Evolutionary conservation across 192 early-diverging fungal genomes (phyloP), one percentile per base, ranked within the genome.

Genomic region (Rhizoclosmatium sp.): DNA sequence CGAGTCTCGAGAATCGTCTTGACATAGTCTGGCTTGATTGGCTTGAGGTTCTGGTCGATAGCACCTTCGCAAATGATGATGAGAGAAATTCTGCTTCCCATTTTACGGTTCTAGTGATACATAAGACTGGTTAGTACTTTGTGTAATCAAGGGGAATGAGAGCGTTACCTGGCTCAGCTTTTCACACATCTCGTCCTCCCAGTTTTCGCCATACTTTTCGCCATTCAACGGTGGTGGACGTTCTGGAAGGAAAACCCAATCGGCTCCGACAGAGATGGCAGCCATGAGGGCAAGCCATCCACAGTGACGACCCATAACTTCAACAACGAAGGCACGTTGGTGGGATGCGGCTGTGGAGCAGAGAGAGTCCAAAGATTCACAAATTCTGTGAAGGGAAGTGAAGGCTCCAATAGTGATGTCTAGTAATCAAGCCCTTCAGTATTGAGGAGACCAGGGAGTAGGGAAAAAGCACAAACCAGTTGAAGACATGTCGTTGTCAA

Each of bases 271-370:
- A 60, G 95, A 94, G 44, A 93, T 94, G n/a, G 81, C 84, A 56
- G 82, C 78, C 82, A 84, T 81, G 0, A 84, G 85, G 40, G 93
- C 94, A 46, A 96, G 83, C 97, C 97, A 99, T 21, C 97, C 97
- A 81, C 97, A 99, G 80, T 98, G 95, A 56, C 97, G 91, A 9
- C 96, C 97, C 97, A 99, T 99, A 47, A 99, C 97, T 77, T 99
- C 97, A 47, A 99, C 91, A 12, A 99, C 95, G 80, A 99, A 99
- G 5, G 97, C 97, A 64, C 97, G 93, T 68, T 94, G 94, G 81
- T 99, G 97, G 81, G 94, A 96, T 51, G 91, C 88, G 0, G 97
- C 97, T 2, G 97, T 99, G 49, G 94, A 94, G 1, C 92, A 90
- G 56, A 99, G 94, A 0, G 94, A 93, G 80, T 99, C 97, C 1